A percentile compares a stretch with the other conserved stretches of the same genome.
These are phyloP conservation scores for Blastocystis sp. DNA, from an alignment of 352 stramenopile species.

Conservation along the genomic window DNA sequence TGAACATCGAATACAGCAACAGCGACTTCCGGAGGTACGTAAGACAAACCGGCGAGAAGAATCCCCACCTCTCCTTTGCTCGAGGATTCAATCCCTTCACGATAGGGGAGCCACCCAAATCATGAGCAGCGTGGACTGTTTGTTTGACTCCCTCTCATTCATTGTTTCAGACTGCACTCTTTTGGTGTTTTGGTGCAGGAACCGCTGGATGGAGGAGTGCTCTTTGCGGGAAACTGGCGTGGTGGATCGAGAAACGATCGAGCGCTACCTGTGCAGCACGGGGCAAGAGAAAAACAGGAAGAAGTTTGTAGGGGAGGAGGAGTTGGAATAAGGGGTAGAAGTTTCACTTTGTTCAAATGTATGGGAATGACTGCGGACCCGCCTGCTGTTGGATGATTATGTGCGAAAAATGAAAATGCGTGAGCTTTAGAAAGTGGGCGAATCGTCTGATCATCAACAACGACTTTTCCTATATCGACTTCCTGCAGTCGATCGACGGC, in stretches of 20 bases:
- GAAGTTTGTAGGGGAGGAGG: neutral
- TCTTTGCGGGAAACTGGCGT: neutral
- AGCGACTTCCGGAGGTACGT: neutral
- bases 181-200: neutral
- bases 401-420: neutral
- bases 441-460: conserved; percentile 63
- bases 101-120: neutral
- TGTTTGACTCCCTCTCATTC: no score
- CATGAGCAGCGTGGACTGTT: no score
- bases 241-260: conserved; percentile 48
- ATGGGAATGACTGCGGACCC: conserved; percentile 48
- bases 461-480: conserved; percentile 52
- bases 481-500: conserved; percentile 14
- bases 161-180: neutral
- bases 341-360: conserved; percentile 58
- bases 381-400: conserved; percentile 65
- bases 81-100: conserved; percentile 29
- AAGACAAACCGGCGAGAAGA: neutral
- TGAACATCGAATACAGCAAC: conserved; percentile 58
- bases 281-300: conserved; percentile 17
- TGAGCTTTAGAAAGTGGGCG: conserved; percentile 35
- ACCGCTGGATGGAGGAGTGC: neutral
- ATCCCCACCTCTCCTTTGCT: conserved; percentile 1
- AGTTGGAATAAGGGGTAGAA: neutral
- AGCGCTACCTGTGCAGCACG: conserved; percentile 56